Evolutionary conservation across 345 rosid species (phyloP).

Genomic region (Durio zibethinus): DNA sequence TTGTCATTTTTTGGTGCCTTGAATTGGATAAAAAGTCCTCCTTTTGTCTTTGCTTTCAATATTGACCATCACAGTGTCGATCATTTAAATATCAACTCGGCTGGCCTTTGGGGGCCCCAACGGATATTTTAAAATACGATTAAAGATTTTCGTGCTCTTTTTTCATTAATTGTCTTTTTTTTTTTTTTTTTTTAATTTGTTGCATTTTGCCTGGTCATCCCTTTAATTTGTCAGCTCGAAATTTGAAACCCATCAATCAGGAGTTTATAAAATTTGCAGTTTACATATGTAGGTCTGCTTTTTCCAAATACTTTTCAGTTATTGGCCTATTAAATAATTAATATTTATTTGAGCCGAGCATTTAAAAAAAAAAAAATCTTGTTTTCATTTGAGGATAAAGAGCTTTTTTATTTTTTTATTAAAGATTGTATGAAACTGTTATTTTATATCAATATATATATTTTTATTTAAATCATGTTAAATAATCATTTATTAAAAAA

Average conservation of each 20-base stretch:
- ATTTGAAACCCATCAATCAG: too few species aligned
- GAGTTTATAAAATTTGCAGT: background rate
- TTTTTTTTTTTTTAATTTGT: background rate
- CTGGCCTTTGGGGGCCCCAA: slow-evolving; percentile 25
- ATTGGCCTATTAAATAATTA: too few species aligned
- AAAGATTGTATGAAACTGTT: too few species aligned
- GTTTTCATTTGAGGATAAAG: too few species aligned
- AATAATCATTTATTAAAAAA: too few species aligned
- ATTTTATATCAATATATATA: too few species aligned
- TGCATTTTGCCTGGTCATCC: background rate
- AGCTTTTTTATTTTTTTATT: too few species aligned
- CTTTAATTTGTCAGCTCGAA: background rate
- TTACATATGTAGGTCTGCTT: too few species aligned
- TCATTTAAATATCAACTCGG: background rate
- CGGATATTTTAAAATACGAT: slow-evolving; percentile 22
- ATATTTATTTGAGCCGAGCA: too few species aligned
- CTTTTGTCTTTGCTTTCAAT: slow-evolving; percentile 28
- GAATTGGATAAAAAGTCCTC: slow-evolving; percentile 40
- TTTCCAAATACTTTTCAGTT: too few species aligned
- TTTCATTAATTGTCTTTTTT: slow-evolving; percentile 23
- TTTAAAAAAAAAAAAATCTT: too few species aligned
- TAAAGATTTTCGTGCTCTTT: slow-evolving; percentile 29
- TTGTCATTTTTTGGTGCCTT: slow-evolving; percentile 31
- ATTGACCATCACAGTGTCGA: slow-evolving; percentile 49
- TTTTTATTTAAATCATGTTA: too few species aligned